Percentiles rank a stretch among this genome's conserved stretches.
phyloP scores from a whole-genome alignment of 768 basidiomycete genomes.

The Leccinum rimulosum region DNA sequence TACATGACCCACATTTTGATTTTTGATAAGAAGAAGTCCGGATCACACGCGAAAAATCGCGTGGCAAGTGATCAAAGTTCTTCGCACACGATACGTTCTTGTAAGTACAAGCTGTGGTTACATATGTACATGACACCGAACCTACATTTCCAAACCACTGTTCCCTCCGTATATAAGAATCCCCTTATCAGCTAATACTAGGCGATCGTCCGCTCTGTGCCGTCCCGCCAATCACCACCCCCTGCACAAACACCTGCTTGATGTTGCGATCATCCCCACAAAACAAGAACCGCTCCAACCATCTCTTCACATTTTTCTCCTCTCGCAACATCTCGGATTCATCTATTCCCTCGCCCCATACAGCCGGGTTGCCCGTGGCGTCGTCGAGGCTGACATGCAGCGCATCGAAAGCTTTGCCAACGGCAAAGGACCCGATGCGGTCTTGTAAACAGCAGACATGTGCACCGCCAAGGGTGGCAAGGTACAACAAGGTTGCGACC shows the following conservation, averaged over 20 bases:
- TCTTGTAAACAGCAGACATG: constrained; percentile 67
- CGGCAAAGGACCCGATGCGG: constrained; percentile 67
- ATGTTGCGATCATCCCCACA: constrained; percentile 86
- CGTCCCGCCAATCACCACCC: constrained; percentile 65
- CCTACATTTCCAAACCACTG: background rate
- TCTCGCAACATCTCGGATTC: constrained; percentile 12
- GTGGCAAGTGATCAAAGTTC: too few species aligned
- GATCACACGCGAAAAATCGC: too few species aligned
- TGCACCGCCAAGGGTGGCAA: constrained; percentile 90
- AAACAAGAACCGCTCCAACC: constrained; percentile 80
- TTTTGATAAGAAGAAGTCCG: too few species aligned
- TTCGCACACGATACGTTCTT: too few species aligned
- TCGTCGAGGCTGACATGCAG: constrained; percentile 59
- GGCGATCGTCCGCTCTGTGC: background rate
- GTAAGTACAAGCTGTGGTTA: too few species aligned
- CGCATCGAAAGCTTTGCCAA: constrained; percentile 88
- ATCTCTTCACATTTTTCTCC: constrained; percentile 43
- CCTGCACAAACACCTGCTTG: constrained; percentile 77
- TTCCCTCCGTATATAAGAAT: too few species aligned
- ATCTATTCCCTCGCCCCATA: constrained; percentile 46
- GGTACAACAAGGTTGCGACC: constrained; percentile 72
- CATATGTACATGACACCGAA: too few species aligned
- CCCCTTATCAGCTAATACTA: background rate
- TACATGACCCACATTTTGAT: too few species aligned
- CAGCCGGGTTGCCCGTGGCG: constrained; percentile 48